Evolutionary conservation across 164 flowering plant genomes (phyloP).

Genomic region (Santalum album): DNA sequence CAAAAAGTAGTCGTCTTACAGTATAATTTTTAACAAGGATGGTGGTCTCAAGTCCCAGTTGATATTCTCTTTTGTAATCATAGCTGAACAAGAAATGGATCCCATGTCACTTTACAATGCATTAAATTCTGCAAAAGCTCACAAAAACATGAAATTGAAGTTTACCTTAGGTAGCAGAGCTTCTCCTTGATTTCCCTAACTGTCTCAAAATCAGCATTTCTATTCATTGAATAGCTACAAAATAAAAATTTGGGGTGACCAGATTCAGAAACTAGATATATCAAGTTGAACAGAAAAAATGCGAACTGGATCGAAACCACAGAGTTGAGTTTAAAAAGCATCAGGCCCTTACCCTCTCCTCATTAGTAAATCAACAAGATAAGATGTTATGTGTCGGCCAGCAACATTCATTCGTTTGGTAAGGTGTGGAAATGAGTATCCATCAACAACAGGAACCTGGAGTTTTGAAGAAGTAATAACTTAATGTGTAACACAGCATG

Average conservation of each 20-base stretch:
- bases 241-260: constrained; percentile 9
- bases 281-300: background rate
- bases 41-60: constrained; percentile 93
- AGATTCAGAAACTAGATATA: too few relatives aligned
- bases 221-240: constrained; percentile 94
- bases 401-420: constrained; percentile 99
- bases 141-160: constrained; percentile 1
- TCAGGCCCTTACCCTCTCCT: constrained; percentile 77
- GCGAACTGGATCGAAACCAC: background rate
- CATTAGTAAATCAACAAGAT: constrained; percentile 90
- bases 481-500: too few relatives aligned
- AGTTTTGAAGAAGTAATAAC: constrained; percentile 1
- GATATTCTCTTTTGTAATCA: constrained; percentile 94
- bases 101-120: background rate
- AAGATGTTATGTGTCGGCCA: constrained; percentile 95
- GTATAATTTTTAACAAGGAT: constrained; percentile 95
- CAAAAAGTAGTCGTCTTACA: constrained; percentile 35
- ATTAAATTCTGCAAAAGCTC: constrained; percentile 3
- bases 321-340: background rate
- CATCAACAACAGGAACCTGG: constrained; percentile 99
- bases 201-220: constrained; percentile 84
- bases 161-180: constrained; percentile 89
- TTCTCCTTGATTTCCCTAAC: constrained; percentile 94
- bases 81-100: constrained; percentile 42
- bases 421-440: constrained; percentile 97